Evolutionary conservation across 257 asterid species (phyloP).

Genomic region (Fraxinus cuspidata): DNA sequence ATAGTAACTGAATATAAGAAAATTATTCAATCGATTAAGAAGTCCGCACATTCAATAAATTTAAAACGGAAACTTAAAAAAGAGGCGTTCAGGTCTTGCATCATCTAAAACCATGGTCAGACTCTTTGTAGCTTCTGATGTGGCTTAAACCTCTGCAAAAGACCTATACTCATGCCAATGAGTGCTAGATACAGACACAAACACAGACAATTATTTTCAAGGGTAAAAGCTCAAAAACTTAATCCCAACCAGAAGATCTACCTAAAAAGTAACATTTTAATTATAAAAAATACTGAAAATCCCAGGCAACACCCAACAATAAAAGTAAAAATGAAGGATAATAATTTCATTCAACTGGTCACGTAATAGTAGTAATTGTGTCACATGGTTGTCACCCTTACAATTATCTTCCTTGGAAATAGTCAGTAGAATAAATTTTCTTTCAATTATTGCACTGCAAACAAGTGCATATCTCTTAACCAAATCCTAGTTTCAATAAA

Average conservation of each 20-base stretch:
- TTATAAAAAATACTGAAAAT: not conserved
- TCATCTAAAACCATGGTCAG: not conserved
- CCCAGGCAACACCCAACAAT: not conserved
- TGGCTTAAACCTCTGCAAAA: not conserved
- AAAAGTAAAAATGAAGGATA: not conserved
- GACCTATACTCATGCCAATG: not conserved
- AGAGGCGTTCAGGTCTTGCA: not conserved
- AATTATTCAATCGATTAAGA: not conserved
- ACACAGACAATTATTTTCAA: not conserved
- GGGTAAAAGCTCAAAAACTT: not conserved
- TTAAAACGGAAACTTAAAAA: not conserved
- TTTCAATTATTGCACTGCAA: not conserved
- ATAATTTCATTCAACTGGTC: constrained; percentile 1
- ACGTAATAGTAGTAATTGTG: constrained; percentile 3
- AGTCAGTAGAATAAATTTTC: not conserved
- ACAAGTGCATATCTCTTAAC: constrained; percentile 6
- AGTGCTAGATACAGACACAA: not conserved
- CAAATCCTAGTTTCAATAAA: constrained; percentile 16
- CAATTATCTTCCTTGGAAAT: constrained; percentile 3
- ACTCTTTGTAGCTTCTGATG: not conserved
- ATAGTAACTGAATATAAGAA: not conserved
- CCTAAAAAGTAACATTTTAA: not conserved
- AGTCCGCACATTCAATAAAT: not conserved
- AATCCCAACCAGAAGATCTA: not conserved
- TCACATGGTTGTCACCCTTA: not conserved